Evolutionary conservation across 2,329 filamentous ascomycete species (phyloP), one percentile per base, ranked within the genome.

Genomic region (Alternaria gaisen): DNA sequence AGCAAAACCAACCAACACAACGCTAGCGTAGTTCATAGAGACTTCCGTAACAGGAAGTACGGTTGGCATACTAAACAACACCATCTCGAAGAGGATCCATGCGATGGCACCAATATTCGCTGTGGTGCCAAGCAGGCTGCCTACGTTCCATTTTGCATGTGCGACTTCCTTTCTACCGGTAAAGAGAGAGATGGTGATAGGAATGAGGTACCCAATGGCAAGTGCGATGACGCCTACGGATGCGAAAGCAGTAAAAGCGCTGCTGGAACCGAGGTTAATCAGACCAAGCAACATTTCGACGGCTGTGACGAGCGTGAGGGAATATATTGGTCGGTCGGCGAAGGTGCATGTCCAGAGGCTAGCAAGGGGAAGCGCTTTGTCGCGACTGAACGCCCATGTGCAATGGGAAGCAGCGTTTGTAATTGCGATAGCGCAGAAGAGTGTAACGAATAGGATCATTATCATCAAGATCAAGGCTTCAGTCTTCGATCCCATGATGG

Each of bases 351-450:
- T 63, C 75, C 78, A 26, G 24, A 82, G 42, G 3, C 64, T 67
- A 5, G 81, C 71, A 11, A 81, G 68, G 0, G 82, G 82, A 40
- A 83, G 67, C 5, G 81, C 82, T 34, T 80, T 73, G 53, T 83
- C 82, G 28, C 81, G 76, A 5, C 82, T 80, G 43, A 82, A 80
- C 0, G 82, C 82, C 80, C 81, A 83, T 12, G 81, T 83, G 18
- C 76, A 79, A 51, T 77, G 75, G 0, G 82, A 83, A 1, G 84
- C 84, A 0, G 84, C 84, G 2, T 81, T 80, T 1, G 84, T 85
- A 63, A 85, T 85, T 42, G 80, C 82, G 64, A 87, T 85, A 30
- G 80, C 82, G 76, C 84, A 86, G 73, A 86, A 86, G 44, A 86
- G 72, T 0, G 81, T 84, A 58, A 86, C 78, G 4, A 80, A 75